A percentile compares a stretch with the other conserved stretches of the same genome.
phyloP scores from a whole-genome alignment of 495 filamentous ascomycete genomes.

The Xylaria cubensis region DNA sequence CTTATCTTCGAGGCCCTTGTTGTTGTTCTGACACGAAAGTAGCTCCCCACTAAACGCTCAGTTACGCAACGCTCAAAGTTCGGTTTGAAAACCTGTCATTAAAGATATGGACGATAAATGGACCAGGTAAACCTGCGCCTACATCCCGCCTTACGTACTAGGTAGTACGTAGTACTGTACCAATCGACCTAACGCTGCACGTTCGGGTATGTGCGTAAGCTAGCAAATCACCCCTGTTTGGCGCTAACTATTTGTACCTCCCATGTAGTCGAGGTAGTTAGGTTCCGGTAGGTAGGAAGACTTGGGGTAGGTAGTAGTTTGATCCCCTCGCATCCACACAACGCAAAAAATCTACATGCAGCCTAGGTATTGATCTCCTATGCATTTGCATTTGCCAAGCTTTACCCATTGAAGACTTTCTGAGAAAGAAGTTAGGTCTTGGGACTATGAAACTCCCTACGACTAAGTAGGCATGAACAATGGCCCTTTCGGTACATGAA shows the following conservation, averaged over 20 bases:
- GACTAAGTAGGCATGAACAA: background rate
- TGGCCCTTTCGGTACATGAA: background rate
- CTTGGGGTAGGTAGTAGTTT: background rate
- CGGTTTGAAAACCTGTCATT: background rate
- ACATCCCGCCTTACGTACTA: background rate
- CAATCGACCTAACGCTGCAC: background rate
- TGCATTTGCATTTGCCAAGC: conserved; percentile 7
- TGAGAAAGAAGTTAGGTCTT: background rate
- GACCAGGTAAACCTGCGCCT: background rate
- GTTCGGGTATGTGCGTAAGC: conserved; percentile 1
- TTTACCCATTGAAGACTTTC: conserved; percentile 1
- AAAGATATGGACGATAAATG: background rate
- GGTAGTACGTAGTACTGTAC: background rate
- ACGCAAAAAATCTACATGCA: background rate
- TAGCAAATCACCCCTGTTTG: background rate
- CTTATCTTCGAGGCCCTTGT: background rate
- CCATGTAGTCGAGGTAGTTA: background rate
- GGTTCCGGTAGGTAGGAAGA: background rate
- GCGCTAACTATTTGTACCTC: background rate
- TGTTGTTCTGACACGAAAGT: background rate
- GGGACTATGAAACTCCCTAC: conserved; percentile 7
- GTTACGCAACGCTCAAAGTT: background rate
- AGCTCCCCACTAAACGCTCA: background rate
- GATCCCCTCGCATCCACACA: conserved; percentile 1
- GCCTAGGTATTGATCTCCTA: background rate